Percentiles rank a stretch among this genome's conserved stretches.
These are phyloP conservation scores for Pisolithus microcarpus DNA, from an alignment of 768 basidiomycete genomes.

Conservation along the genomic window DNA sequence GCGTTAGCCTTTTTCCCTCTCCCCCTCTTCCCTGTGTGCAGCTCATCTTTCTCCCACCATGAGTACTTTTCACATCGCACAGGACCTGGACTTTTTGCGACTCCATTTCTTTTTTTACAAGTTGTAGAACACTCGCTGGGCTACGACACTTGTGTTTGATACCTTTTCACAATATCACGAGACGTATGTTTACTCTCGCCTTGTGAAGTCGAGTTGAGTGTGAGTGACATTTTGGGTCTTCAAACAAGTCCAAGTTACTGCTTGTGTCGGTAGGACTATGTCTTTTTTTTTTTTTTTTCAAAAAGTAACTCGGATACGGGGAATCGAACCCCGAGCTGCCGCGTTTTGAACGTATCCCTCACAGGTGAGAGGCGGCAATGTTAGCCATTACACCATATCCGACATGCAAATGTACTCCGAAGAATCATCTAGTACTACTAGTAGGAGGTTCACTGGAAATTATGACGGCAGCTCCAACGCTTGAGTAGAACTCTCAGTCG, in stretches of 20 bases:
- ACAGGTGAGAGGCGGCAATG: constrained; percentile 55
- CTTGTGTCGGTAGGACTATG: not conserved
- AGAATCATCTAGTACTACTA: no score
- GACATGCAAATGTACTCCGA: constrained; percentile 10
- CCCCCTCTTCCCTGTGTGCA: not conserved
- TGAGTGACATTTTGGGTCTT: not conserved
- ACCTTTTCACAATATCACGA: constrained; percentile 9
- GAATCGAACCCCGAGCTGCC: constrained; percentile 55
- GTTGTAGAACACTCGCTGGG: constrained; percentile 17
- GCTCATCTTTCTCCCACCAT: not conserved
- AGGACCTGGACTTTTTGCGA: constrained; percentile 12
- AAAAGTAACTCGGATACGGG: constrained; percentile 37
- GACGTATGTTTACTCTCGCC: not conserved
- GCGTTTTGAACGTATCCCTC: constrained; percentile 17
- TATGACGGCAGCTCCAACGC: no score
- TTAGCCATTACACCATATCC: constrained; percentile 64
- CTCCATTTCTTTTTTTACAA: constrained; percentile 6
- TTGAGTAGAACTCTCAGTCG: no score
- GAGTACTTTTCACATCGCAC: constrained; percentile 6
- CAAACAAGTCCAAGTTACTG: no score
- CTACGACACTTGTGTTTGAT: constrained; percentile 8
- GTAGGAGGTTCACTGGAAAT: no score
- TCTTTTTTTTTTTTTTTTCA: no score
- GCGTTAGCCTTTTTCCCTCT: constrained; percentile 13
- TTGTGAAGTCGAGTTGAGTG: not conserved